Percentiles rank a stretch among this genome's conserved stretches.
Conservation (phyloP, 257 asterid genomes). For the Gentiana straminea region DNA sequence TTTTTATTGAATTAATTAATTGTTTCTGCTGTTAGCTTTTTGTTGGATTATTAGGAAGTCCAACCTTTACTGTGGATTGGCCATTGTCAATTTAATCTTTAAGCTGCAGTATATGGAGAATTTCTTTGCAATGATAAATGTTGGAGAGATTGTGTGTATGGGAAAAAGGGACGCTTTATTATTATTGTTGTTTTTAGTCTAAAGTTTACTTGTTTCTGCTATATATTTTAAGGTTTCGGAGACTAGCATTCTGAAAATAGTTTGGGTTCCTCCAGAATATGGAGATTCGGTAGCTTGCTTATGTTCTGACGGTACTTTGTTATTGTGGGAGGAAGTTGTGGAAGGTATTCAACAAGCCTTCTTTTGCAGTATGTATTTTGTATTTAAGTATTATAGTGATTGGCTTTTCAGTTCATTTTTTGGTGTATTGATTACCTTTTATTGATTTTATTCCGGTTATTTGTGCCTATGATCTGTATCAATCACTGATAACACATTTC, state of each 20-base stretch:
- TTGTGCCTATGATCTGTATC: no score
- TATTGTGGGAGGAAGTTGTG: conserved; percentile 70
- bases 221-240: conserved; percentile 35
- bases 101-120: no score
- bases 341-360: conserved; percentile 32
- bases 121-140: no score
- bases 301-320: conserved; percentile 53
- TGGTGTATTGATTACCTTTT: no score
- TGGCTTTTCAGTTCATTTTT: not conserved
- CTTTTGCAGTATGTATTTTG: not conserved
- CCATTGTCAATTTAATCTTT: not conserved
- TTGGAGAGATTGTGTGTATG: no score
- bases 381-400: not conserved
- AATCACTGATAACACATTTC: no score
- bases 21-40: not conserved
- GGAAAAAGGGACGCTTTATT: no score
- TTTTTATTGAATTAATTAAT: not conserved
- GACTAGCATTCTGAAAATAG: conserved; percentile 49
- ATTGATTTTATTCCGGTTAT: no score
- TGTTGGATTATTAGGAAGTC: no score
- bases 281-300: conserved; percentile 82
- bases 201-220: no score
- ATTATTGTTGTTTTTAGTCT: no score
- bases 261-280: conserved; percentile 80
- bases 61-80: not conserved